Evolutionary conservation across 306 rosid genomes (phyloP).

Genomic region (Cyclanthera cordifolia): DNA sequence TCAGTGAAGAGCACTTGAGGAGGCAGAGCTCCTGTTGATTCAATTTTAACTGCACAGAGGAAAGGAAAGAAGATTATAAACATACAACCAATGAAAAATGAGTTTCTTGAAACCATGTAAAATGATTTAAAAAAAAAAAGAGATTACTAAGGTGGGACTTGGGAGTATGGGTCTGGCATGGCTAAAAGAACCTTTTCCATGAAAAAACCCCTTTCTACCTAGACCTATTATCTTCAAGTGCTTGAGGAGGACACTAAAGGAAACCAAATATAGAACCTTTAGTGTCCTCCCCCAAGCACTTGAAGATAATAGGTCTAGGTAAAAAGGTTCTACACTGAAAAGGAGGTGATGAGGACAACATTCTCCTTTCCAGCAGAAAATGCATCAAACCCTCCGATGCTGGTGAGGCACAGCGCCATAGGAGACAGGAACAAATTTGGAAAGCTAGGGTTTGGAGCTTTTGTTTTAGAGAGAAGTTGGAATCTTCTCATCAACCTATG

Average conservation of each 20-base stretch:
- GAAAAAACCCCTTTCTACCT: neutral
- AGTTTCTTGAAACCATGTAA: neutral
- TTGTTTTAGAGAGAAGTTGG: too few relatives aligned
- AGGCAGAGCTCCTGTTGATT: conserved; percentile 80
- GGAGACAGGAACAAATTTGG: too few relatives aligned
- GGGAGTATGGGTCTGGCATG: neutral
- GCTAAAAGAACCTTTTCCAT: neutral
- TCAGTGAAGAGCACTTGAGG: conserved; percentile 74
- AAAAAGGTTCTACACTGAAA: neutral
- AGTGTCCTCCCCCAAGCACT: too few relatives aligned
- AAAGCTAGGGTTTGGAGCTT: too few relatives aligned
- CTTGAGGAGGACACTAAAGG: too few relatives aligned
- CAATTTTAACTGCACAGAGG: conserved; percentile 48
- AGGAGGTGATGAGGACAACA: too few relatives aligned
- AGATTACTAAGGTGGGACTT: too few relatives aligned
- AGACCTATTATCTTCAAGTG: neutral
- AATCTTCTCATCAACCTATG: too few relatives aligned
- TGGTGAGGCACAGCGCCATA: too few relatives aligned
- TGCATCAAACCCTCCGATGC: too few relatives aligned
- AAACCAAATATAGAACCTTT: too few relatives aligned
- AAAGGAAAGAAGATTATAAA: neutral
- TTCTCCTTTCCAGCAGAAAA: too few relatives aligned
- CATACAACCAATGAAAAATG: neutral
- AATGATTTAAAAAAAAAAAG: neutral
- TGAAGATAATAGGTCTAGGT: neutral